Conservation (phyloP, 768 basidiomycete genomes). For the Termitomyces sp. region DNA sequence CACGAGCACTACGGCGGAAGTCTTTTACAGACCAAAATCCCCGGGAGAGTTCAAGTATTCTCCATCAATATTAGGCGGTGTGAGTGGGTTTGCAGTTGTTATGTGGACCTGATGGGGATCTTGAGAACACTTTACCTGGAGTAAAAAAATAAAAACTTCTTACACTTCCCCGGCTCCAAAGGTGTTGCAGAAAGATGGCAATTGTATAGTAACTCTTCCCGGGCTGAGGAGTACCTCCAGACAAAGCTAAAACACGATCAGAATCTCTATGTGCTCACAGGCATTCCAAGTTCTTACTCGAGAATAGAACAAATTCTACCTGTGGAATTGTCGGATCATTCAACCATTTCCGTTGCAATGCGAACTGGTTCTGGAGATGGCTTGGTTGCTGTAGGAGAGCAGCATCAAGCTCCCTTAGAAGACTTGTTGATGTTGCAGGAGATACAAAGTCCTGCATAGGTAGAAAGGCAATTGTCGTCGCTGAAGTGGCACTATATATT, state of each 20-base stretch:
- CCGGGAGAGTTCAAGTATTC: constrained; percentile 1
- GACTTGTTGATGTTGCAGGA: background rate
- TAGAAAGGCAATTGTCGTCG: constrained; percentile 6
- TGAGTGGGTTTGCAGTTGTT: background rate
- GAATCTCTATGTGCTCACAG: background rate
- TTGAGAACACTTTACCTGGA: background rate
- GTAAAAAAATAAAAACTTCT: background rate
- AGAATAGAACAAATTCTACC: constrained; percentile 4
- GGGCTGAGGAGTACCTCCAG: background rate
- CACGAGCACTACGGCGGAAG: background rate
- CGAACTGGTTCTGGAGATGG: background rate
- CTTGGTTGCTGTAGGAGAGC: background rate
- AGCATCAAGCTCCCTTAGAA: constrained; percentile 1
- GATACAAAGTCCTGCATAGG: constrained; percentile 1
- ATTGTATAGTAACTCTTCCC: constrained; percentile 6
- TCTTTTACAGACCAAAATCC: constrained; percentile 2
- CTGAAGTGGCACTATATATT: constrained; percentile 1
- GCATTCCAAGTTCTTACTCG: background rate
- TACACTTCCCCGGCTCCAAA: constrained; percentile 8
- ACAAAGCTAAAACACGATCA: background rate
- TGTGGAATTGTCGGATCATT: constrained; percentile 3
- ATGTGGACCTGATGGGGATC: background rate
- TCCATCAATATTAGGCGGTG: constrained; percentile 2
- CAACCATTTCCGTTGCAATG: constrained; percentile 3
- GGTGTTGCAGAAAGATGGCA: constrained; percentile 1